Conservation (phyloP, 306 rosid species). For the Castanea crenata region DNA sequence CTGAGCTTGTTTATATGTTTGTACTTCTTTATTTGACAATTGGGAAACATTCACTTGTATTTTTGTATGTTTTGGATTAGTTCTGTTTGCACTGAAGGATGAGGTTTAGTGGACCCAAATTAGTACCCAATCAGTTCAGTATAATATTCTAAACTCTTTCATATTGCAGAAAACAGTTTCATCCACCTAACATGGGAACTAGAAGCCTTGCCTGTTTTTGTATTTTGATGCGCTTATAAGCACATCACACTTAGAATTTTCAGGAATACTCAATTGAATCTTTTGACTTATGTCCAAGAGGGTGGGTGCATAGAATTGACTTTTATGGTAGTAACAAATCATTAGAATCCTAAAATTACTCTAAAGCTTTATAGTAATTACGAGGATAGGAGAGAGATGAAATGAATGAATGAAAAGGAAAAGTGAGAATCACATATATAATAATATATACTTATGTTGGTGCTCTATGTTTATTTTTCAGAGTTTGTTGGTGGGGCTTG, state of each 20-base stretch:
- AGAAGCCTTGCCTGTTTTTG: not conserved
- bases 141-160: not conserved
- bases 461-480: not conserved
- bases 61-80: not conserved
- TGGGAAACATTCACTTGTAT: not conserved
- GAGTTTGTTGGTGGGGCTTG: not conserved
- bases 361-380: too few species aligned
- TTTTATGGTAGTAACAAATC: too few species aligned
- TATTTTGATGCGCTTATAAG: not conserved
- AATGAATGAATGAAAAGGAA: not conserved
- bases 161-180: not conserved
- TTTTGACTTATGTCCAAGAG: too few species aligned
- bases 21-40: slow-evolving; percentile 8
- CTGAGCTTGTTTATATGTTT: slow-evolving; percentile 8
- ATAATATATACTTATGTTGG: not conserved
- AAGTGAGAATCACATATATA: not conserved
- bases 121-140: not conserved
- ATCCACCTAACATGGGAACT: not conserved
- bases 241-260: too few species aligned
- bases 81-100: not conserved
- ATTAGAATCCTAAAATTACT: too few species aligned
- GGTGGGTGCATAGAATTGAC: too few species aligned
- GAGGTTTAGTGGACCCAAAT: not conserved
- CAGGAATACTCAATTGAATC: too few species aligned
- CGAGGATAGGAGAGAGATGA: not conserved